Conservation (phyloP, 2,329 filamentous ascomycete species). For the Fusarium brachygibbosum region DNA sequence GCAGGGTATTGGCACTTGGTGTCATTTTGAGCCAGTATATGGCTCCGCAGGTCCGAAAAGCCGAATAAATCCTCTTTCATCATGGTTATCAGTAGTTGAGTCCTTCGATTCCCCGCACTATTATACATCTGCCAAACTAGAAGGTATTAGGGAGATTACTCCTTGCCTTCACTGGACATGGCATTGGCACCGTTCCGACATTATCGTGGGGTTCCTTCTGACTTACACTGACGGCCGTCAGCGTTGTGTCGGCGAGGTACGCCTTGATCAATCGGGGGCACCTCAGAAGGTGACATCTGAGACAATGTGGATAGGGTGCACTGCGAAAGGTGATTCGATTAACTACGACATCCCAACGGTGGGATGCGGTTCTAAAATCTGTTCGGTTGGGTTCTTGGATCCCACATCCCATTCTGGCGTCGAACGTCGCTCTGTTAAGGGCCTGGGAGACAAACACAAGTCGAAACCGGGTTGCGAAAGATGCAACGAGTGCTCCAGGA, state of each 20-base stretch:
- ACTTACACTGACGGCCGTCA: neutral
- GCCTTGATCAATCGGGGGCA: accelerated
- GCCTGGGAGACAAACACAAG: too few relatives aligned
- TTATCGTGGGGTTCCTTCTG: neutral
- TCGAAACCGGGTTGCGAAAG: too few relatives aligned
- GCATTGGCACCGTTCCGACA: neutral
- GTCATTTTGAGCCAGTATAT: neutral
- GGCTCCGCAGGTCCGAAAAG: too few relatives aligned
- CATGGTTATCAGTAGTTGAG: neutral
- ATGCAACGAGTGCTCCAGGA: neutral
- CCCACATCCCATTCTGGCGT: too few relatives aligned
- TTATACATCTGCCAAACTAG: neutral
- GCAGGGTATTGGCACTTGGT: neutral
- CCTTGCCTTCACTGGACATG: neutral
- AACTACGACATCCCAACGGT: too few relatives aligned
- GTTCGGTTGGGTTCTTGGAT: too few relatives aligned
- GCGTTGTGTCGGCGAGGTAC: neutral
- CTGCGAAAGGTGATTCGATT: neutral
- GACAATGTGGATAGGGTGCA: neutral
- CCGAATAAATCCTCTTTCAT: too few relatives aligned
- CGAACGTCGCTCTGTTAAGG: too few relatives aligned
- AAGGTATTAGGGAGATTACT: neutral
- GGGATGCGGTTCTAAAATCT: too few relatives aligned
- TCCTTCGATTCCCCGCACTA: neutral
- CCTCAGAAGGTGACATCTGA: accelerated